Evolutionary conservation across 768 basidiomycete genomes (phyloP).

Genomic region (Phaeotremella skinneri): DNA sequence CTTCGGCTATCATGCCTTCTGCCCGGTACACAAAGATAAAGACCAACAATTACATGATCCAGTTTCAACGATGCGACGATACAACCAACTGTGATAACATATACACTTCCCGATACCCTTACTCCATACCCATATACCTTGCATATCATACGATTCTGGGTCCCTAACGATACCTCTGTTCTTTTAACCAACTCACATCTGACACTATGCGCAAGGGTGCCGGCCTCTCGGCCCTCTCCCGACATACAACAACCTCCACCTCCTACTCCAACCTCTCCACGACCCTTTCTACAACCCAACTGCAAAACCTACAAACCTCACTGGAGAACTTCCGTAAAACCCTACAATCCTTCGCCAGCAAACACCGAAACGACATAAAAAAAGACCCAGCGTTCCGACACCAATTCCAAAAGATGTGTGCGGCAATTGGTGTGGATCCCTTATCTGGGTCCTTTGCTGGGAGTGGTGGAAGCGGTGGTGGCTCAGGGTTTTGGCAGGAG

Average conservation of each 20-base stretch:
- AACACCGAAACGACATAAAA: conserved; percentile 79
- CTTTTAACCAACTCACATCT: no score
- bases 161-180: no score
- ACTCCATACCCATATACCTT: no score
- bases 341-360: conserved; percentile 72
- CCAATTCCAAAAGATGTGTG: conserved; percentile 94
- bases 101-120: no score
- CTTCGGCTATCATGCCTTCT: no score
- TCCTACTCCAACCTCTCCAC: conserved; percentile 80
- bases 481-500: conserved; percentile 80
- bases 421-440: conserved; percentile 90
- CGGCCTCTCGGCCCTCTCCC: conserved; percentile 82
- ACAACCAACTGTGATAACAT: no score
- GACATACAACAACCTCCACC: conserved; percentile 75
- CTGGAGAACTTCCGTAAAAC: conserved; percentile 79
- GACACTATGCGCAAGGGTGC: conserved; percentile 60
- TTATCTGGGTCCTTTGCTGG: conserved; percentile 56
- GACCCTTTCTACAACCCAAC: conserved; percentile 70
- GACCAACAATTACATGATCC: no score
- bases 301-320: conserved; percentile 75
- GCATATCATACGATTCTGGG: no score
- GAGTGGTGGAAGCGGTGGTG: conserved; percentile 53
- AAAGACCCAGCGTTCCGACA: conserved; percentile 81
- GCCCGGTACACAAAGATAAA: no score
- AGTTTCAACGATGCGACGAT: no score